Evolutionary conservation across 2,329 filamentous ascomycete species (phyloP).

Genomic region (Lecanosticta acicola): DNA sequence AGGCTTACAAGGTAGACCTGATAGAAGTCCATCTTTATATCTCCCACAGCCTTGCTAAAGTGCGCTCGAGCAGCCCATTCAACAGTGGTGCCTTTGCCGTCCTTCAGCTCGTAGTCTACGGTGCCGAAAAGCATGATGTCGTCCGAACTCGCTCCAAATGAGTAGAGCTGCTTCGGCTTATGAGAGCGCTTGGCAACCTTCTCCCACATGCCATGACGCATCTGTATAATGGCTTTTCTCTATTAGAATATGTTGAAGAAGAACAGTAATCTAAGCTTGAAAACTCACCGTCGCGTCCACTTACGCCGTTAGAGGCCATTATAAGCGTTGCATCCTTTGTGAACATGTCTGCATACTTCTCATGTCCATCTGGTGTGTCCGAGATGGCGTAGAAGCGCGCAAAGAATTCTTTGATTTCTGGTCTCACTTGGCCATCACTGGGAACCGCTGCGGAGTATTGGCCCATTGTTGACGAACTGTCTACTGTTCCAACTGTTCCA

Average conservation of each 20-base stretch:
- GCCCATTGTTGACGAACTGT: constrained; percentile 28
- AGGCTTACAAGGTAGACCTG: constrained; percentile 51
- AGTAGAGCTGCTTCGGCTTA: constrained; percentile 45
- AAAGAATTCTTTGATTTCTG: constrained; percentile 41
- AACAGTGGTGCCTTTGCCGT: constrained; percentile 41
- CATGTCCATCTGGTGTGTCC: constrained; percentile 45
- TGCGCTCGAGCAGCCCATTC: constrained; percentile 54
- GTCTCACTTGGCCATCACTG: constrained; percentile 31
- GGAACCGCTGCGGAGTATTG: constrained; percentile 30
- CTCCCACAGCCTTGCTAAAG: constrained; percentile 47
- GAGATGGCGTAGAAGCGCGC: constrained; percentile 44
- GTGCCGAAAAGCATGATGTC: constrained; percentile 52
- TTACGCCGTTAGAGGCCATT: constrained; percentile 47
- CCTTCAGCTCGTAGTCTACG: constrained; percentile 50
- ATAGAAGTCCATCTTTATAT: constrained; percentile 51
- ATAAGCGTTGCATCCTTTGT: constrained; percentile 47
- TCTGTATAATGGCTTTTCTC: constrained; percentile 43
- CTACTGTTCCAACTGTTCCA: no score
- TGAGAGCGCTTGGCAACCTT: constrained; percentile 46
- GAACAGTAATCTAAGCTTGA: background rate
- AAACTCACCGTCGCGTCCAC: constrained; percentile 41
- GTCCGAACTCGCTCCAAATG: constrained; percentile 42
- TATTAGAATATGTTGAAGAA: background rate
- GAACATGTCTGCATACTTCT: constrained; percentile 45
- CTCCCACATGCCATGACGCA: constrained; percentile 51